A percentile compares a stretch with the other conserved stretches of the same genome.
Conservation (phyloP, 176 grass and related monocot genomes). For the Ensete ventricosum region DNA sequence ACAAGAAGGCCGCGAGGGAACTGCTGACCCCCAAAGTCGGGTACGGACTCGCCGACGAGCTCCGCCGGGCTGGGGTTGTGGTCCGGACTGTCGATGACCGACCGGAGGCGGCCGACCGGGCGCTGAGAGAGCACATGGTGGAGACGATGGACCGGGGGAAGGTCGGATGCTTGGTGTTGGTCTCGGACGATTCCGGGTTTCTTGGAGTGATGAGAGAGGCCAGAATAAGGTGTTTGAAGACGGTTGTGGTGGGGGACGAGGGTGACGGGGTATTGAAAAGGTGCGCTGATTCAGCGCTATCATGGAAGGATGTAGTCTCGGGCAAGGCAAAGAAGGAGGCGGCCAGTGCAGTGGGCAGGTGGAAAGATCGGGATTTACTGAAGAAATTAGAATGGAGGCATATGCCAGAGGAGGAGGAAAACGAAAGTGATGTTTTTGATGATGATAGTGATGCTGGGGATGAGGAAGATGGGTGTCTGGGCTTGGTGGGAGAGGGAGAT, state of each 20-base stretch:
- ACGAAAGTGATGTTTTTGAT: not conserved
- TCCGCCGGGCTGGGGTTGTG: conserved; percentile 29
- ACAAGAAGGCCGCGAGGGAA: conserved; percentile 51
- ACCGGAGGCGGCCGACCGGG: conserved; percentile 11
- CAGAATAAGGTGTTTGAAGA: conserved; percentile 34
- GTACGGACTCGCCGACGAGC: conserved; percentile 32
- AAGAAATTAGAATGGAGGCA: conserved; percentile 55
- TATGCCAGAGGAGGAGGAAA: conserved; percentile 28
- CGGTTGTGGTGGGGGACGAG: conserved; percentile 39
- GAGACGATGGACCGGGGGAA: conserved; percentile 45
- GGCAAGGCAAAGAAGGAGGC: conserved; percentile 46
- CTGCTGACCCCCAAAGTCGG: conserved; percentile 24
- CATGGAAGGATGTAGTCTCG: conserved; percentile 39
- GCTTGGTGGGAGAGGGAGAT: not conserved
- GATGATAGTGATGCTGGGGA: conserved; percentile 21
- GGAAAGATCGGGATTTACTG: conserved; percentile 38
- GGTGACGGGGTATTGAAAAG: conserved; percentile 33
- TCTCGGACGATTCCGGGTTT: conserved; percentile 31
- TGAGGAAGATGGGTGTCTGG: conserved; percentile 19
- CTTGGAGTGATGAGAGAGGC: conserved; percentile 32
- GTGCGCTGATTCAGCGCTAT: conserved; percentile 37
- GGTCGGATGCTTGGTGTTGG: conserved; percentile 33
- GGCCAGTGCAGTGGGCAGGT: conserved; percentile 28
- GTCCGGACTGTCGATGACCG: conserved; percentile 17
- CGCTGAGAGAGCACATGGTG: conserved; percentile 26